Evolutionary conservation across 2,329 filamentous ascomycete species (phyloP).

Genomic region (Chalara sp.): DNA sequence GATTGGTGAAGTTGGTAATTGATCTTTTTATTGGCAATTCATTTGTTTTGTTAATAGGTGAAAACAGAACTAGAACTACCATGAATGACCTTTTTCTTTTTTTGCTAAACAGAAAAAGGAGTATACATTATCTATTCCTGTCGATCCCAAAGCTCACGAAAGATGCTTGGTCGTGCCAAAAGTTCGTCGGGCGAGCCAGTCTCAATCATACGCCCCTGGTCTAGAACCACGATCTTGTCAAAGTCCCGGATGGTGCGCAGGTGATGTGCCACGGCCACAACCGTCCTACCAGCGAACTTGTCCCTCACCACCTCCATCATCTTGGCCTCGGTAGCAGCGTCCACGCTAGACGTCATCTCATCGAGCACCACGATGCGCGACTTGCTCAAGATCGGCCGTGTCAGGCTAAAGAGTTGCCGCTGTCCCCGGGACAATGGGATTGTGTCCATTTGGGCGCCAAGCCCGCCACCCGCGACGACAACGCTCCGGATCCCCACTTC

Average conservation of each 20-base stretch:
- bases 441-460: not conserved
- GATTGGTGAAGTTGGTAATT: no score
- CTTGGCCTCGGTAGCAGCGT: not conserved
- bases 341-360: not conserved
- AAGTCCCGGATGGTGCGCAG: not conserved
- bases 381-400: not conserved
- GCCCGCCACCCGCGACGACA: not conserved
- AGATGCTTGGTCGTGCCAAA: not conserved
- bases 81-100: no score
- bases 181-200: not conserved
- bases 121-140: not conserved
- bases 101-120: no score
- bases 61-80: no score
- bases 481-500: not conserved
- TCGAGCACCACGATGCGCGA: not conserved
- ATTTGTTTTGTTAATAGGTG: no score
- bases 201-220: not conserved
- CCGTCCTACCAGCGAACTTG: not conserved
- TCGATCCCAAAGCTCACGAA: not conserved
- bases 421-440: not conserved
- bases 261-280: not conserved
- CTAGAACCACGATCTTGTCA: not conserved
- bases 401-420: not conserved
- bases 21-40: no score
- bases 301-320: not conserved